phyloP scores from a whole-genome alignment of 208 protist genomes.

The Kentomonas sorsogonicus region DNA sequence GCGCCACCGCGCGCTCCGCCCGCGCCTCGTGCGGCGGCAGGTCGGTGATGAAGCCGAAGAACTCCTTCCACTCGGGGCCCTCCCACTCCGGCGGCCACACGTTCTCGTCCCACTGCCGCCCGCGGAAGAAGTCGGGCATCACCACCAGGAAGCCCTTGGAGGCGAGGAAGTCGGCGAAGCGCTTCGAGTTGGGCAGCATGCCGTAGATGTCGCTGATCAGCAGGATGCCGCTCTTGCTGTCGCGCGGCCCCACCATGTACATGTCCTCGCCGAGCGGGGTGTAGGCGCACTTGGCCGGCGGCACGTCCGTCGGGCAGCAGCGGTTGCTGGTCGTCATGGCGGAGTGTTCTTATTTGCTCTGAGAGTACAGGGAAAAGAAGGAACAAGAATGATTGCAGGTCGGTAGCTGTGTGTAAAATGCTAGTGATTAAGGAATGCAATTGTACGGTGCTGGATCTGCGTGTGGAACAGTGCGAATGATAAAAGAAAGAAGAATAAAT shows the following conservation, averaged over 20 bases:
- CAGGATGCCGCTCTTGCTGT: slow-evolving; percentile 35
- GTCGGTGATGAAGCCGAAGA: slow-evolving; percentile 18
- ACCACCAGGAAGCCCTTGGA: slow-evolving; percentile 42
- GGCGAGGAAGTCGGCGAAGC: slow-evolving; percentile 35
- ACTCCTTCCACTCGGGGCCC: slow-evolving; percentile 20
- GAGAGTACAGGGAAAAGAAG: too few species aligned
- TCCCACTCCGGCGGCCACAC: slow-evolving; percentile 34
- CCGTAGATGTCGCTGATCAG: slow-evolving; percentile 57
- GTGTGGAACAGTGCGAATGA: too few species aligned
- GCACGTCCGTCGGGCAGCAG: slow-evolving; percentile 49
- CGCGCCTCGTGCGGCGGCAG: slow-evolving; percentile 16
- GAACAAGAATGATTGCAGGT: too few species aligned
- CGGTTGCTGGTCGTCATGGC: slow-evolving; percentile 14
- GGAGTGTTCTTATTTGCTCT: too few species aligned
- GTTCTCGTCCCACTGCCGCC: slow-evolving; percentile 22
- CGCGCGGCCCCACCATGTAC: slow-evolving; percentile 36
- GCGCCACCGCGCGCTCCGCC: slow-evolving; percentile 19
- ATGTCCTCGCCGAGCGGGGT: slow-evolving; percentile 21
- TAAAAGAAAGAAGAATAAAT: neutral
- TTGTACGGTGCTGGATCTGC: too few species aligned
- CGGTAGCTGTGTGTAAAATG: too few species aligned
- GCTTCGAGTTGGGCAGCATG: slow-evolving; percentile 36
- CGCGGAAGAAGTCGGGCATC: slow-evolving; percentile 55
- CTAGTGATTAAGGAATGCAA: too few species aligned
- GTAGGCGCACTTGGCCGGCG: slow-evolving; percentile 14